A percentile compares a stretch with the other conserved stretches of the same genome.
Evolutionary conservation across 2,329 filamentous ascomycete genomes (phyloP).

Genomic region (Ceratocystis destructans): DNA sequence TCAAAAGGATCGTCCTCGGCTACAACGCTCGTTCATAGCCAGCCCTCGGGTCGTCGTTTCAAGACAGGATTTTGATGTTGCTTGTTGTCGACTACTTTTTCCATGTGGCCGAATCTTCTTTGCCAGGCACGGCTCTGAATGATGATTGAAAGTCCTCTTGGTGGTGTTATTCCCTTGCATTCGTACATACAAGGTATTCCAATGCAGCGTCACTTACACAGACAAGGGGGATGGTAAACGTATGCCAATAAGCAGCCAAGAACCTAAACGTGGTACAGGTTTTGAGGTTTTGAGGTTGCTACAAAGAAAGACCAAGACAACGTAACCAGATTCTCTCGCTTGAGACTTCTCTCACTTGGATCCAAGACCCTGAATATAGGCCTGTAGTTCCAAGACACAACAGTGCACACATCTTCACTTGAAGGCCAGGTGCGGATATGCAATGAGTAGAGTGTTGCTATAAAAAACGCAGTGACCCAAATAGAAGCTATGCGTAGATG

Average conservation of each 20-base stretch:
- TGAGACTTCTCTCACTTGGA: neutral
- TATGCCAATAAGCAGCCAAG: neutral
- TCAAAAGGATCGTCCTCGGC: neutral
- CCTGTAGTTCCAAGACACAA: neutral
- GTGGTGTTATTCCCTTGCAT: neutral
- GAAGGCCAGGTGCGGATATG: neutral
- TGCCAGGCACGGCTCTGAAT: neutral
- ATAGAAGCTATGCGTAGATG: neutral
- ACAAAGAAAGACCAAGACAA: neutral
- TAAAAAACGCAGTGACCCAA: too few species aligned
- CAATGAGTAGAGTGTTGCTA: too few species aligned
- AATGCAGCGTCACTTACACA: conserved; percentile 1
- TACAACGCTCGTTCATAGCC: neutral
- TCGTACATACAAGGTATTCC: neutral
- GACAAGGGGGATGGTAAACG: neutral
- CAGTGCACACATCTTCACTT: neutral
- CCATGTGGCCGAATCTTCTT: neutral
- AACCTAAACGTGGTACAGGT: neutral
- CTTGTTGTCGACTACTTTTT: neutral
- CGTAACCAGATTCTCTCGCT: neutral
- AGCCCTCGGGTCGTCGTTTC: neutral
- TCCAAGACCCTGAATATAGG: too few species aligned
- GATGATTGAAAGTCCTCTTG: neutral
- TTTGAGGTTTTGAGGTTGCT: neutral
- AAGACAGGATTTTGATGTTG: neutral